Evolutionary conservation across 208 protist genomes (phyloP).

Genomic region (Leptomonas seymouri): DNA sequence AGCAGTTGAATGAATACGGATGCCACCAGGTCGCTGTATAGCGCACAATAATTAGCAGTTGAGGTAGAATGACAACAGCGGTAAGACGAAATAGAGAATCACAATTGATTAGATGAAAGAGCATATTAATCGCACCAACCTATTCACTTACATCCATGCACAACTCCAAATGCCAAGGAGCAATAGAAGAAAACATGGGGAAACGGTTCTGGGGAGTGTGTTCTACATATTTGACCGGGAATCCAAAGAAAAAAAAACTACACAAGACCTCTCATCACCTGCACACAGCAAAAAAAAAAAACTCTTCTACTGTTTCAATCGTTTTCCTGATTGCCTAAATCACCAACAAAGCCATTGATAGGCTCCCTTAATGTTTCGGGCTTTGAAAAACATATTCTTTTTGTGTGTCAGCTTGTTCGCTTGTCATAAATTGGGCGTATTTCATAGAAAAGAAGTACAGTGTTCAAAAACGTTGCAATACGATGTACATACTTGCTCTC

Average conservation of each 20-base stretch:
- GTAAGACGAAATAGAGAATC: background rate
- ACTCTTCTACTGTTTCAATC: background rate
- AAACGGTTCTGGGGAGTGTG: no score
- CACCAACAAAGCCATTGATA: background rate
- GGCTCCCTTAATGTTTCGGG: background rate
- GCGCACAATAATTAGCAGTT: no score
- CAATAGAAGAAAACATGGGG: background rate
- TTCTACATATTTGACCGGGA: no score
- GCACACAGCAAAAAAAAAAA: background rate
- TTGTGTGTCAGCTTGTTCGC: background rate
- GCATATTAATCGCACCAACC: no score
- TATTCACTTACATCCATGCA: no score
- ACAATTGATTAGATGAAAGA: background rate
- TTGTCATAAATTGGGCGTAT: background rate
- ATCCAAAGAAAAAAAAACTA: no score
- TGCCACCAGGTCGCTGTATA: no score
- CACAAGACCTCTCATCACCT: no score
- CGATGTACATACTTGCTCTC: slow-evolving; percentile 10
- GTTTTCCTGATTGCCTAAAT: background rate
- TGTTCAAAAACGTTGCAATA: slow-evolving; percentile 13
- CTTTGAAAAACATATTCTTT: background rate
- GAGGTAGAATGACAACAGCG: background rate
- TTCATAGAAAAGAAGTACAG: slow-evolving; percentile 16
- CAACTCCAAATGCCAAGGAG: background rate
- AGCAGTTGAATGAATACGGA: no score